These are phyloP conservation scores for Amauroascus niger DNA, from an alignment of 2,329 filamentous ascomycete species.

Conservation along the genomic window DNA sequence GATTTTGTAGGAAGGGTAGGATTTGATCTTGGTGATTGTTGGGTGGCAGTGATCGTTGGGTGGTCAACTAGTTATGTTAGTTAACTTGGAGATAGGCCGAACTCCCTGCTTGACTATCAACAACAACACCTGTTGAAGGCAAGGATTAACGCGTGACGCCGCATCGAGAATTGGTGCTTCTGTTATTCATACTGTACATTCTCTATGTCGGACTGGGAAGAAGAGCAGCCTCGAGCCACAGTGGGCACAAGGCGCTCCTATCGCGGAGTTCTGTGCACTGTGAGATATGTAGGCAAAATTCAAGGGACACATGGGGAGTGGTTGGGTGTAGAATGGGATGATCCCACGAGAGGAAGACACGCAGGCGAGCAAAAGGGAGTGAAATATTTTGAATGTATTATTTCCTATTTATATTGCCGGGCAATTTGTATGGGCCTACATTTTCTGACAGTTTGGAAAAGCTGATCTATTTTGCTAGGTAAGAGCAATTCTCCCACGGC, in stretches of 20 bases:
- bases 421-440: too few species aligned
- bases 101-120: too few species aligned
- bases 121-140: too few species aligned
- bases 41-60: too few species aligned
- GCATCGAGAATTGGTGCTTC: too few species aligned
- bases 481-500: slow-evolving; percentile 55
- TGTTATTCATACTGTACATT: neutral
- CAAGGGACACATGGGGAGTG: slow-evolving; percentile 66
- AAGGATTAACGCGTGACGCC: too few species aligned
- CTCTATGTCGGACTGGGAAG: neutral
- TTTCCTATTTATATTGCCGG: neutral
- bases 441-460: too few species aligned
- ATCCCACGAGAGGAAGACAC: slow-evolving; percentile 76
- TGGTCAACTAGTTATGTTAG: too few species aligned
- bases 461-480: slow-evolving; percentile 42
- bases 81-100: too few species aligned
- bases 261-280: slow-evolving; percentile 65
- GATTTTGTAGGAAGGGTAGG: too few species aligned
- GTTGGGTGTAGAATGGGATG: slow-evolving; percentile 97
- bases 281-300: slow-evolving; percentile 72
- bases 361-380: slow-evolving; percentile 70
- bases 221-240: neutral
- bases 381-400: slow-evolving; percentile 71
- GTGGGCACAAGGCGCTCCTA: slow-evolving; percentile 62
- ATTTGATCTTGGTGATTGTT: too few species aligned